Conservation (phyloP, 2,329 filamentous ascomycete species). For the Lasiodiplodia gonubiensis region DNA sequence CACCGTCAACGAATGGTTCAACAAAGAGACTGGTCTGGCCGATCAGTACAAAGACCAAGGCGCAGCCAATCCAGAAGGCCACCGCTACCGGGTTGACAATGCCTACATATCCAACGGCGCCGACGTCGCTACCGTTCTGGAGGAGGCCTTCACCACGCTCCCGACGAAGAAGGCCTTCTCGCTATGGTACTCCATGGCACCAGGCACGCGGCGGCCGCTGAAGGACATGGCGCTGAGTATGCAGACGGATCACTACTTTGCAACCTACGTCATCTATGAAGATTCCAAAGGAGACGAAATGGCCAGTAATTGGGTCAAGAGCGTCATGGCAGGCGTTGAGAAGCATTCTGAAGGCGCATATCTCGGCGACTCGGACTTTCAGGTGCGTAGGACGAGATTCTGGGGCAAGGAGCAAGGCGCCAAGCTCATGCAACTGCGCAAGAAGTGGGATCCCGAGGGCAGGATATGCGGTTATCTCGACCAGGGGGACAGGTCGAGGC, state of each 20-base stretch:
- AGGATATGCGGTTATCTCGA: conserved; percentile 55
- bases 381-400: conserved; percentile 53
- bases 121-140: conserved; percentile 53
- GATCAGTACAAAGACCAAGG: conserved; percentile 53
- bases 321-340: conserved; percentile 45
- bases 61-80: conserved; percentile 54
- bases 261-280: conserved; percentile 60
- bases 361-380: conserved; percentile 62
- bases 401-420: conserved; percentile 54
- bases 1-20: conserved; percentile 47
- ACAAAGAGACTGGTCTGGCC: conserved; percentile 48
- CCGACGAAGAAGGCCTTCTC: conserved; percentile 25
- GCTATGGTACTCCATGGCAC: conserved; percentile 35
- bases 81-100: conserved; percentile 60
- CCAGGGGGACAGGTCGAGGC: conserved; percentile 50
- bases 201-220: conserved; percentile 50
- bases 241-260: conserved; percentile 64
- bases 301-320: conserved; percentile 54
- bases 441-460: conserved; percentile 53
- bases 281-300: conserved; percentile 51
- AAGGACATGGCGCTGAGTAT: conserved; percentile 62
- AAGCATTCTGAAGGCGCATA: conserved; percentile 56
- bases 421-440: conserved; percentile 52
- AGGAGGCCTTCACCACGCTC: conserved; percentile 35
- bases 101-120: conserved; percentile 56